A percentile compares a stretch with the other conserved stretches of the same genome.
Evolutionary conservation across 2,329 filamentous ascomycete genomes (phyloP).

Genomic region (Microdochium paspali): DNA sequence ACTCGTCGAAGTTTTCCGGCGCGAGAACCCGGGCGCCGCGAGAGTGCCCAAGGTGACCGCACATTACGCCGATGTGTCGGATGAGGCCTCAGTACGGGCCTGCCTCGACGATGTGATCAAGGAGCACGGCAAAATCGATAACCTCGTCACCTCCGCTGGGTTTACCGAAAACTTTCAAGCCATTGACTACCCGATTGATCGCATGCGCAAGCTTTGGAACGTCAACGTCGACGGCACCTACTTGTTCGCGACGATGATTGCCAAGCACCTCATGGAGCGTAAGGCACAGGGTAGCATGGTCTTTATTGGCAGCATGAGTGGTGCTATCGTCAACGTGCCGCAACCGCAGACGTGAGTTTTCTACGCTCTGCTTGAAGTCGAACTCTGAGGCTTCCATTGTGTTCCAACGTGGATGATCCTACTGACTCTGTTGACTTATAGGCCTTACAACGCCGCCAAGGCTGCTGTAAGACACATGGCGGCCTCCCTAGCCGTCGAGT

Average conservation of each 20-base stretch:
- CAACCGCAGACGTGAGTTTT: constrained; percentile 67
- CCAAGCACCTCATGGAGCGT: constrained; percentile 79
- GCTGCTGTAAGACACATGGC: constrained; percentile 86
- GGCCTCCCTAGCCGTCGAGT: constrained; percentile 83
- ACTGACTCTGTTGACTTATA: constrained; percentile 11
- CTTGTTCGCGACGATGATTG: constrained; percentile 74
- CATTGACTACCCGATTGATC: constrained; percentile 80
- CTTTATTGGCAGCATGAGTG: constrained; percentile 93
- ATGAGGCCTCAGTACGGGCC: constrained; percentile 65
- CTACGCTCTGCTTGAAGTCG: not conserved
- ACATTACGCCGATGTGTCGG: constrained; percentile 81
- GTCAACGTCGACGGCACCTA: constrained; percentile 93
- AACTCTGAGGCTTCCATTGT: not conserved
- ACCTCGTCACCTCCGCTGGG: constrained; percentile 89
- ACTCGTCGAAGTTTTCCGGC: constrained; percentile 66
- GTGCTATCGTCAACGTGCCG: constrained; percentile 86
- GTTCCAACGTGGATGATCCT: not conserved
- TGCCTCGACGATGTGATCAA: constrained; percentile 62
- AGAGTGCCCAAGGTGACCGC: constrained; percentile 77
- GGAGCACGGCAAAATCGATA: constrained; percentile 75
- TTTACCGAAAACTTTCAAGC: constrained; percentile 96
- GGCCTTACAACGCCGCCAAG: constrained; percentile 87
- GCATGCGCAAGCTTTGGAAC: constrained; percentile 86
- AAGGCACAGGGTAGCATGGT: constrained; percentile 77
- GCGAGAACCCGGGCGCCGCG: constrained; percentile 65